Base-by-base conservation (phyloP, 1,284 basidiomycete genomes). In the Tilletia walkeri region DNA sequence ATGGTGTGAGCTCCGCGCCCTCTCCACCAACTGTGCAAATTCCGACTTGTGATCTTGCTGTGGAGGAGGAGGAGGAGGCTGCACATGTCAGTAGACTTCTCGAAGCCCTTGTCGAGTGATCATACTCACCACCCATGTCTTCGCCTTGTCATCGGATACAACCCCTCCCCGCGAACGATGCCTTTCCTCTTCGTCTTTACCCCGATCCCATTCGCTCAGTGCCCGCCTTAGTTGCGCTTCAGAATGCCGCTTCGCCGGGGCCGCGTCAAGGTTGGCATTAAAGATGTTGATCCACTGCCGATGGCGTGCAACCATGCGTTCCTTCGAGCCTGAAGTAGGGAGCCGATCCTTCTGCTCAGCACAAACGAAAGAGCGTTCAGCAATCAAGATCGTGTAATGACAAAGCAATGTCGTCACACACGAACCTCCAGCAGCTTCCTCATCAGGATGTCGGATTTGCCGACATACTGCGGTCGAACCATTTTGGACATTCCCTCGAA, bases 201-300 rank as follows among this genome's bases (percentile, higher is more conserved):
- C 71, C 9, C 72, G 67, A 66, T 82, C 81, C 79, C 79, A 81
- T 5, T 74, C 73, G 1, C 56, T 50, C 9, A 82, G 72, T 24
- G 77, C 74, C 24, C 72, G 73, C 20, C 75, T 67, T 3, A 82
- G 73, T 20, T 71, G 63, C n/a, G 65, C 16, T 14, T 69, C 48
- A 12, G 66, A 70, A 20, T 70, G 71, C 20, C 78, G 75, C 24
- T 76, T 67, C 10, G 71, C 75, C 18, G 75, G 75, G 0, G 78
- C 73, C 10, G 81, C 77, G 65, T 82, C 81, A 12, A 82, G 73
- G 48, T 82, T 82, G 49, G 78, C 80, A 66, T 82, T 82, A 70
- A 74, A 82, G 24, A 81, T 66, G 67, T 81, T 81, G 68, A 82
- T 69, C 80, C 80, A 82, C 38, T 81, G 78, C 2, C 79, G 74